Evolutionary conservation across 164 flowering plant genomes (phyloP), one percentile per base, ranked within the genome.

Genomic region (Taxillus chinensis): DNA sequence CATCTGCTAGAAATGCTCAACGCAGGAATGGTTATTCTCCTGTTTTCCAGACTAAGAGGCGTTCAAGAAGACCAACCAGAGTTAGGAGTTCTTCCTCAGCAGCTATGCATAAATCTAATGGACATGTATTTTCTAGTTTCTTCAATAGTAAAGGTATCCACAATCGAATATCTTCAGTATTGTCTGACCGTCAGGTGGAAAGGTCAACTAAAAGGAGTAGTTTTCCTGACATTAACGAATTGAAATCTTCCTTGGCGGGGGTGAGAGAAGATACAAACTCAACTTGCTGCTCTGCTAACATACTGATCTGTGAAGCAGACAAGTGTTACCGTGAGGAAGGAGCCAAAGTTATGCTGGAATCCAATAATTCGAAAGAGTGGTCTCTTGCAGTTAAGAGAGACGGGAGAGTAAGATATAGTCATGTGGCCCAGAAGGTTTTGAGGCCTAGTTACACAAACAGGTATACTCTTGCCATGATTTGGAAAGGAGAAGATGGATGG

Each of bases 311-410:
- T 8, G 89, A 83, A 59, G 42, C 85, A 3, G 95, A 93, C 65
- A 86, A 59, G 68, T 84, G 96, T 62, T 78, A 73, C 66, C 80
- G 96, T 68, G 84, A 69, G 67, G 81, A 74, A 64, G 97, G 92
- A 45, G 87, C 78, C 3, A 65, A 39, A 16, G 64, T 88, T 54
- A 53, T 57, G 68, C 61, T 86, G 67, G 95, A 86, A 55, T 16
- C 59, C 27, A 75, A 77, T 62, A 62, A 64, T 45, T 76, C 87
- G 3, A 68, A 76, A 15, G 81, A 77, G 55, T 89, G 96, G 89
- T 63, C 51, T 66, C 73, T 89, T 68, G 82, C 71, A 7, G 80
- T 86, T 49, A 82, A 73, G 72, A 74, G 42, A 43, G 79, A 78
- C 48, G 96, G 88, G 38, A 45, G 42, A 11, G 67, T 71, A 4